Conservation (phyloP, 352 stramenopile genomes). For the Globisporangium emineosum region DNA sequence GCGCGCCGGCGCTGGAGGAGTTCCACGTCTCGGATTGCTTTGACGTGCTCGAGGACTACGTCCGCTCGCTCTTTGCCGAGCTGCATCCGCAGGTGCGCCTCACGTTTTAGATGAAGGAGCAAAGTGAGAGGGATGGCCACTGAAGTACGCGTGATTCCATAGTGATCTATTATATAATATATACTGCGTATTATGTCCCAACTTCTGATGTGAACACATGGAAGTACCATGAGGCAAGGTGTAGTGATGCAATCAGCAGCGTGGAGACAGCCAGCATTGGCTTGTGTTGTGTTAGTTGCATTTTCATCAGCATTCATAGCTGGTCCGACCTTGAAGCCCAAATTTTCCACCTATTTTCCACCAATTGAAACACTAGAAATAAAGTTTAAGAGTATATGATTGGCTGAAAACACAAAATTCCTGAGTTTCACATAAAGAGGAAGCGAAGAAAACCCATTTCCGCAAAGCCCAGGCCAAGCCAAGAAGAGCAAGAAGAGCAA, state of each 20-base stretch:
- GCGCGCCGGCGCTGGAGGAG: constrained; percentile 36
- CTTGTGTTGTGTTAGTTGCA: no score
- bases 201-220: no score
- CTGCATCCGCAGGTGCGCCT: constrained; percentile 41
- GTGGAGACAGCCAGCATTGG: no score
- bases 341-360: neutral
- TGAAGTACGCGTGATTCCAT: neutral
- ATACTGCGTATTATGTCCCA: no score
- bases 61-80: constrained; percentile 59
- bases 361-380: neutral
- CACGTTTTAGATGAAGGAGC: constrained; percentile 21
- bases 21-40: constrained; percentile 70
- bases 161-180: neutral
- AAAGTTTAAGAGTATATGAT: neutral
- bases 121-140: no score
- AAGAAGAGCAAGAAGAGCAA: constrained; percentile 1
- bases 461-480: neutral
- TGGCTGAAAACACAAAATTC: neutral
- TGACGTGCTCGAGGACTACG: constrained; percentile 73
- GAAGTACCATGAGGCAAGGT: no score
- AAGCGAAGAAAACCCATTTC: neutral
- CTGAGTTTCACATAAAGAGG: neutral
- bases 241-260: no score
- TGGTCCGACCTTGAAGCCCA: no score
- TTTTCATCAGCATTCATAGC: no score